A percentile compares a stretch with the other conserved stretches of the same genome.
These are phyloP conservation scores for Lodderomyces beijingensis DNA, from an alignment of 1,139 yeast genomes.

Conservation along the genomic window DNA sequence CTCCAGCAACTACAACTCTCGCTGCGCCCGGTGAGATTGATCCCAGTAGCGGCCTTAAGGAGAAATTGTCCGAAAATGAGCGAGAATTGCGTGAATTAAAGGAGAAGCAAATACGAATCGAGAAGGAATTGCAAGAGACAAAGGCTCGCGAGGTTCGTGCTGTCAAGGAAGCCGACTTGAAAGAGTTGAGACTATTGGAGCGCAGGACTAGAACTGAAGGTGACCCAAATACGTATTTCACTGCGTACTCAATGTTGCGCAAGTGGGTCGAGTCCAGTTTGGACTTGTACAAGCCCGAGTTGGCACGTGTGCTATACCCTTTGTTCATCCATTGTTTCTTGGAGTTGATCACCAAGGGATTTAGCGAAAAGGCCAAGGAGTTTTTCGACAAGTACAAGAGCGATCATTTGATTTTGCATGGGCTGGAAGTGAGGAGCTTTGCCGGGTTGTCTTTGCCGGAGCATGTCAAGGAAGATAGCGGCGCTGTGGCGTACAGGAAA, in stretches of 20 bases:
- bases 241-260: slow-evolving; percentile 76
- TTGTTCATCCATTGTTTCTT: slow-evolving; percentile 84
- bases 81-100: slow-evolving; percentile 40
- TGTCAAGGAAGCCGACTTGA: slow-evolving; percentile 40
- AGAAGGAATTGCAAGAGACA: slow-evolving; percentile 37
- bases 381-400: slow-evolving; percentile 72
- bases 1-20: slow-evolving; percentile 39
- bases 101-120: slow-evolving; percentile 31
- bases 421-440: slow-evolving; percentile 67
- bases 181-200: slow-evolving; percentile 38
- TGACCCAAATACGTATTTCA: slow-evolving; percentile 67
- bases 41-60: slow-evolving; percentile 17
- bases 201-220: slow-evolving; percentile 37
- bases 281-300: slow-evolving; percentile 88
- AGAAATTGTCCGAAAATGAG: slow-evolving; percentile 25
- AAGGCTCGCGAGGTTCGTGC: slow-evolving; percentile 38
- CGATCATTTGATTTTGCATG: slow-evolving; percentile 76
- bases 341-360: slow-evolving; percentile 66
- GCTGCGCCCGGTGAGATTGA: slow-evolving; percentile 34
- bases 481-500: slow-evolving; percentile 69
- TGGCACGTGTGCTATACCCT: slow-evolving; percentile 80
- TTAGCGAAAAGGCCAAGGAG: slow-evolving; percentile 56
- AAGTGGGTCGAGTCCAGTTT: slow-evolving; percentile 91
- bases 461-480: slow-evolving; percentile 77
- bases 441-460: slow-evolving; percentile 74